Conservation (phyloP, 1,139 yeast genomes). For the Geotrichum fermentans region DNA sequence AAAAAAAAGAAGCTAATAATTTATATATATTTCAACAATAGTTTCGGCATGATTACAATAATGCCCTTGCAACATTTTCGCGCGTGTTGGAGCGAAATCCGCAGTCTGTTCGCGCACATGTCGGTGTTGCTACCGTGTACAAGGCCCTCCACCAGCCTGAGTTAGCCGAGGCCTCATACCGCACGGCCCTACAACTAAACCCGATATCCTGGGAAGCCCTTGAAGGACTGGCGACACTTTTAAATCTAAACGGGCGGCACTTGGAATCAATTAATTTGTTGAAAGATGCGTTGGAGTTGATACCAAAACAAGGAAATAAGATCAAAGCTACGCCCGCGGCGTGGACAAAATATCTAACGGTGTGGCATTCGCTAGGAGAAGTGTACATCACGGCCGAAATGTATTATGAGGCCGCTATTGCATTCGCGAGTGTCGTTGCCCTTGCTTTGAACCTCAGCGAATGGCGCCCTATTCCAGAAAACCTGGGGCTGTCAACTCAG, state of each 20-base stretch:
- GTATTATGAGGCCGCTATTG: slow-evolving; percentile 23
- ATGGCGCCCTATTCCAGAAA: neutral
- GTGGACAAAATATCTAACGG: slow-evolving; percentile 30
- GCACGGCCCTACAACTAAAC: slow-evolving; percentile 23
- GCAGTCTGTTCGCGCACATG: slow-evolving; percentile 27
- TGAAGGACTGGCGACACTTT: slow-evolving; percentile 27
- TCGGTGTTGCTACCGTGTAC: slow-evolving; percentile 27
- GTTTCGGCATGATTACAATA: neutral
- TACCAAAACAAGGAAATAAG: slow-evolving; percentile 2
- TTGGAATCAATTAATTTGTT: slow-evolving; percentile 26
- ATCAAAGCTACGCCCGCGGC: slow-evolving; percentile 19
- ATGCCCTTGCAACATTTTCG: neutral
- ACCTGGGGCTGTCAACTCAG: slow-evolving; percentile 2
- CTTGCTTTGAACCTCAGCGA: slow-evolving; percentile 4
- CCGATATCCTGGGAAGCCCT: slow-evolving; percentile 31
- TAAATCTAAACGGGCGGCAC: slow-evolving; percentile 24
- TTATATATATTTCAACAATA: neutral
- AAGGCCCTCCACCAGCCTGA: slow-evolving; percentile 20
- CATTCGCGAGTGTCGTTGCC: slow-evolving; percentile 20
- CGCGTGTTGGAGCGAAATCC: slow-evolving; percentile 6
- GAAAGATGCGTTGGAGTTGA: slow-evolving; percentile 7
- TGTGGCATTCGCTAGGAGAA: slow-evolving; percentile 33
- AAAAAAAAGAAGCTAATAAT: neutral
- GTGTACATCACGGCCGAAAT: slow-evolving; percentile 11
- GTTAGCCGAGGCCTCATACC: slow-evolving; percentile 27